Evolutionary conservation across 306 rosid genomes (phyloP).

Genomic region (Sphenostylis stenocarpa): DNA sequence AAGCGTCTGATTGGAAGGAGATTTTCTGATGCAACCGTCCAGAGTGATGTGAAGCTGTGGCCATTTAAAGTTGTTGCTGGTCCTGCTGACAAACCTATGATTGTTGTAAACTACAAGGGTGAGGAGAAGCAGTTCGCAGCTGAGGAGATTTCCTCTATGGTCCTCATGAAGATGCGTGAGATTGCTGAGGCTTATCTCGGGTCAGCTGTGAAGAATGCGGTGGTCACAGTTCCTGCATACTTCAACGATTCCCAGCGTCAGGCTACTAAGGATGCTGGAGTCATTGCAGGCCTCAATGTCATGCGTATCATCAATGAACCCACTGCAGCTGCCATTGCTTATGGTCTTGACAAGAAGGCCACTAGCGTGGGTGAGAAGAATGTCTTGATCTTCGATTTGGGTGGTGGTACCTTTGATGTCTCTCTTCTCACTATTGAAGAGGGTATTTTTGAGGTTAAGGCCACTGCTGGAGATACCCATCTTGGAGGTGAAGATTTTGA

Average conservation of each 20-base stretch:
- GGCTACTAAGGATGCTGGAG: constrained; percentile 76
- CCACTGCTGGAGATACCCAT: constrained; percentile 79
- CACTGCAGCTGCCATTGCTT: constrained; percentile 75
- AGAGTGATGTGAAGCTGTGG: constrained; percentile 72
- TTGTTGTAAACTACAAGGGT: constrained; percentile 57
- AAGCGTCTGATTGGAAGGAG: constrained; percentile 71
- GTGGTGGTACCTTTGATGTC: constrained; percentile 81
- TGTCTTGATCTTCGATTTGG: constrained; percentile 64
- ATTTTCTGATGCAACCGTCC: constrained; percentile 52
- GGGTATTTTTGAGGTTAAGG: constrained; percentile 81
- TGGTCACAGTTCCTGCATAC: constrained; percentile 67
- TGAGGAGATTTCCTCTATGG: constrained; percentile 77
- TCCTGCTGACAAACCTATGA: constrained; percentile 63
- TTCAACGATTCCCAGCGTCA: constrained; percentile 74
- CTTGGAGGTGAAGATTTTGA: constrained; percentile 78
- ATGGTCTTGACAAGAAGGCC: constrained; percentile 71
- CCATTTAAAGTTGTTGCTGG: constrained; percentile 62
- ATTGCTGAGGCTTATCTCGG: constrained; percentile 70
- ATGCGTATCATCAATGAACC: constrained; percentile 76
- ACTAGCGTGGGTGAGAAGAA: constrained; percentile 62
- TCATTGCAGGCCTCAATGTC: constrained; percentile 60
- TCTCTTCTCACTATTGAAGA: constrained; percentile 72
- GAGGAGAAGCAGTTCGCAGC: constrained; percentile 68
- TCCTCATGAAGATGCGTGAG: constrained; percentile 66
- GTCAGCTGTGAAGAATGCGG: constrained; percentile 54